Conservation (phyloP, 2,329 filamentous ascomycete genomes). For the Leptosphaerulina australis region DNA sequence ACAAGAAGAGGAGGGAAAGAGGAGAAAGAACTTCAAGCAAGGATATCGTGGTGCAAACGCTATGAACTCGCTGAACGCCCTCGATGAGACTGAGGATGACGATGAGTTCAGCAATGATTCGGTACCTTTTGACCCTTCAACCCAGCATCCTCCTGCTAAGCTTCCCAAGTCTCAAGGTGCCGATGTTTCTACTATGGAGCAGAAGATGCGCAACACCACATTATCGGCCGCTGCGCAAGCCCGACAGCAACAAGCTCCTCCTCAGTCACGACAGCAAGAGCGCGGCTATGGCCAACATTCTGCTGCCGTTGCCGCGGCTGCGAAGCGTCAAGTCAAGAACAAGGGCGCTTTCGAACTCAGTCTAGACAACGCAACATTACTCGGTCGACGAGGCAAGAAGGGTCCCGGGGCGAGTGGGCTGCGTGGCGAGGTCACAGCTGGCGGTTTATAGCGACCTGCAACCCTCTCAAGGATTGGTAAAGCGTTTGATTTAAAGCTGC, state of each 20-base stretch:
- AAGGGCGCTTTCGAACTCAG: slow-evolving; percentile 90
- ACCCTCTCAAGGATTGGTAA: slow-evolving; percentile 41
- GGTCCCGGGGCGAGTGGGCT: slow-evolving; percentile 51
- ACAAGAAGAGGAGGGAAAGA: slow-evolving; percentile 94
- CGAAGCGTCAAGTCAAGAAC: slow-evolving; percentile 77
- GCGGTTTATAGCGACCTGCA: slow-evolving; percentile 43
- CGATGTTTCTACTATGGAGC: slow-evolving; percentile 77
- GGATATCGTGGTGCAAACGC: slow-evolving; percentile 68
- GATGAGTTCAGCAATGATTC: slow-evolving; percentile 71
- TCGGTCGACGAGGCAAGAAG: slow-evolving; percentile 72
- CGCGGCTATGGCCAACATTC: slow-evolving; percentile 90
- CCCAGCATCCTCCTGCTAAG: slow-evolving; percentile 62
- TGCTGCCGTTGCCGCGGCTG: slow-evolving; percentile 80
- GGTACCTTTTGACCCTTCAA: slow-evolving; percentile 58
- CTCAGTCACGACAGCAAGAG: slow-evolving; percentile 52
- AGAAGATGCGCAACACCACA: slow-evolving; percentile 83
- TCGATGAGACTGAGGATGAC: slow-evolving; percentile 68
- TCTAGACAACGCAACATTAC: slow-evolving; percentile 84
- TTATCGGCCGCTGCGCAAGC: slow-evolving; percentile 70
- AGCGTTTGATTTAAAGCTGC: slow-evolving; percentile 15
- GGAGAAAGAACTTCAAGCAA: slow-evolving; percentile 81
- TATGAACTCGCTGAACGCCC: slow-evolving; percentile 68
- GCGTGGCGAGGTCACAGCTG: slow-evolving; percentile 50
- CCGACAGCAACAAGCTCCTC: slow-evolving; percentile 56
- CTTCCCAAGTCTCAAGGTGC: slow-evolving; percentile 69